Percentiles rank a stretch among this genome's conserved stretches.
These are phyloP conservation scores for Fusarium buxicola DNA, from an alignment of 2,329 filamentous ascomycete genomes.

Conservation along the genomic window DNA sequence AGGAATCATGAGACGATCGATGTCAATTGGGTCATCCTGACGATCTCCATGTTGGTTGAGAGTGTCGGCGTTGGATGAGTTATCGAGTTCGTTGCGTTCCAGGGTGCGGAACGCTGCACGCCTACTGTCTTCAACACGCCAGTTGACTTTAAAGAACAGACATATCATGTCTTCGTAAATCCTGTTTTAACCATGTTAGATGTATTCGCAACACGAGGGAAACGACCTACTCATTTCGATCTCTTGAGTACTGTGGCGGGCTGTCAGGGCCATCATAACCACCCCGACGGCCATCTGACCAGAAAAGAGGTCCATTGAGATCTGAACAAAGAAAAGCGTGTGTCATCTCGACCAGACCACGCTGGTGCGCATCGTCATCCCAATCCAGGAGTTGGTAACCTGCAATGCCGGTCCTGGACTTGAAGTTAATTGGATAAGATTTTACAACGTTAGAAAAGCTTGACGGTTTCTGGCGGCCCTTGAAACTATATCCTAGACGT, in stretches of 20 bases:
- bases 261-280: neutral
- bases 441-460: neutral
- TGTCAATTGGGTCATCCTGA: neutral
- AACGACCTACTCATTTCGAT: slow-evolving; percentile 3
- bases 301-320: neutral
- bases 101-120: neutral
- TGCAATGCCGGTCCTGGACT: neutral
- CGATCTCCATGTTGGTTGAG: neutral
- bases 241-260: neutral
- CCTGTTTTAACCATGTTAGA: neutral
- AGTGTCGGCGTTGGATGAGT: too few species aligned
- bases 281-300: neutral
- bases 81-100: neutral
- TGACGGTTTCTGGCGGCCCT: neutral
- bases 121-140: neutral
- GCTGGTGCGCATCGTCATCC: fast-evolving
- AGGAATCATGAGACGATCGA: neutral
- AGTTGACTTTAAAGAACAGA: neutral
- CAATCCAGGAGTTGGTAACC: neutral
- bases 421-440: neutral
- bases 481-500: neutral
- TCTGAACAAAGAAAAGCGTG: slow-evolving; percentile 12
- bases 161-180: slow-evolving; percentile 11
- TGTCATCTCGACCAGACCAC: slow-evolving; percentile 13
- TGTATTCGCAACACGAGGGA: fast-evolving